Evolutionary conservation across 768 basidiomycete genomes (phyloP), one percentile per base, ranked within the genome.

Genomic region (Phanerochaete sordida): DNA sequence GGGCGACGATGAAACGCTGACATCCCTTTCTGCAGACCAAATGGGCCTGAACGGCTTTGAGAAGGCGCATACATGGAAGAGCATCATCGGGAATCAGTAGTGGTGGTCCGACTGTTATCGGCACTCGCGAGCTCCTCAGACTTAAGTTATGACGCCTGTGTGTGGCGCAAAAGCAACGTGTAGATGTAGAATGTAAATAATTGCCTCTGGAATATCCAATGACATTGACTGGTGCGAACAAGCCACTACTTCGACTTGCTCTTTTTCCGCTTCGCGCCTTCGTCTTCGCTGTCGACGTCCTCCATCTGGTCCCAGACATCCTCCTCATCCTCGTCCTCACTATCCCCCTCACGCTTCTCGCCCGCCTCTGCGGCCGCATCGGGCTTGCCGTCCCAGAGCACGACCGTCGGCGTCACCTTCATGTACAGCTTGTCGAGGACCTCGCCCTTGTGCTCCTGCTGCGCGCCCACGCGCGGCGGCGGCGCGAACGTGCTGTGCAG

Each of bases 21-120:
- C 45, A 47, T 3, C n/a, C 27, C 19, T 26, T 43, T 55, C 50
- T 52, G 19, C 62, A 92, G 88, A 92, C 70, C 90, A 85, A 74
- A 72, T 75, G 44, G 90, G 86, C 35, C 74, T 67, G 65, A 97
- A 98, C 68, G 96, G 96, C 3, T 98, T 98, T 71, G 96, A 98
- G 74, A 87, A 85, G 64, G 95, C 87, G 7, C 87, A 85, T 63
- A 86, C 78, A 16, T 98, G 95, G 96, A 83, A 87, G 75, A 93
- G 90, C 67, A 79, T 87, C 69, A 93, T 95, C 66, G 93, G 83
- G 7, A 65, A 68, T 53, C 60, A 57, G 44, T 63, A 37, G 53
- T 33, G 15, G 48, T 4, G 15, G 9, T 21, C 13, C 4, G 19
- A 19, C 11, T 19, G 39, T 35, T 35, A 9, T 13, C 13, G 33